phyloP scores from a whole-genome alignment of 2,329 filamentous ascomycete genomes.

The Sphaceloma murrayae region DNA sequence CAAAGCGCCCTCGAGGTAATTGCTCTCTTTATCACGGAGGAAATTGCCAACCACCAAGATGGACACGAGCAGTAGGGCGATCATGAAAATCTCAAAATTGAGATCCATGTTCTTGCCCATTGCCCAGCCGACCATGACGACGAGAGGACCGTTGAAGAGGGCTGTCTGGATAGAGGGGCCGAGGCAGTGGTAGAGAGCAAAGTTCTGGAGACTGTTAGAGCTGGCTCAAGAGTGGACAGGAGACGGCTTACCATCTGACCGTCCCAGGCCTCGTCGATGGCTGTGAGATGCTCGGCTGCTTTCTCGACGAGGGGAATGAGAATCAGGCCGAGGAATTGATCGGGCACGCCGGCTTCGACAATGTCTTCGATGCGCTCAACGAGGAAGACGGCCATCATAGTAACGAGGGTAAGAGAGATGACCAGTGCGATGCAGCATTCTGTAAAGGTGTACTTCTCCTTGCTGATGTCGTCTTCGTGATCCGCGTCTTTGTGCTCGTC shows the following conservation, averaged over 20 bases:
- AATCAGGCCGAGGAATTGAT: constrained; percentile 59
- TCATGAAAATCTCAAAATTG: constrained; percentile 80
- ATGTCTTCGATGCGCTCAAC: constrained; percentile 62
- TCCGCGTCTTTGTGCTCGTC: constrained; percentile 62
- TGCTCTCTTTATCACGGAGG: constrained; percentile 75
- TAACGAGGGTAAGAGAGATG: constrained; percentile 58
- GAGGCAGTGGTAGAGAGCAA: constrained; percentile 74
- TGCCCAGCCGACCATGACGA: constrained; percentile 77
- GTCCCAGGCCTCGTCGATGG: constrained; percentile 75
- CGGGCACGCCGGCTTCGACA: constrained; percentile 43
- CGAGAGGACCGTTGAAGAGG: constrained; percentile 74
- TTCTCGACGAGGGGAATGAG: constrained; percentile 76
- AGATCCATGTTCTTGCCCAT: constrained; percentile 60
- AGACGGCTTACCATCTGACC: constrained; percentile 42
- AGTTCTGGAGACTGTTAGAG: constrained; percentile 40
- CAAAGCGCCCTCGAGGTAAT: constrained; percentile 79
- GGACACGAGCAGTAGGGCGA: constrained; percentile 68
- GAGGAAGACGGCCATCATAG: constrained; percentile 63
- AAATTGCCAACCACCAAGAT: constrained; percentile 85
- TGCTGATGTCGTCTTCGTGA: constrained; percentile 48
- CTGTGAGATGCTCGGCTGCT: constrained; percentile 73
- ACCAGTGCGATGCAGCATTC: constrained; percentile 59
- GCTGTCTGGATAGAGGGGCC: constrained; percentile 84
- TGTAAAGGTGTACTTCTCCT: constrained; percentile 63
- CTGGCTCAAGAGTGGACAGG: constrained; percentile 13